phyloP scores from a whole-genome alignment of 768 basidiomycete species.

The Mycena galopus region DNA sequence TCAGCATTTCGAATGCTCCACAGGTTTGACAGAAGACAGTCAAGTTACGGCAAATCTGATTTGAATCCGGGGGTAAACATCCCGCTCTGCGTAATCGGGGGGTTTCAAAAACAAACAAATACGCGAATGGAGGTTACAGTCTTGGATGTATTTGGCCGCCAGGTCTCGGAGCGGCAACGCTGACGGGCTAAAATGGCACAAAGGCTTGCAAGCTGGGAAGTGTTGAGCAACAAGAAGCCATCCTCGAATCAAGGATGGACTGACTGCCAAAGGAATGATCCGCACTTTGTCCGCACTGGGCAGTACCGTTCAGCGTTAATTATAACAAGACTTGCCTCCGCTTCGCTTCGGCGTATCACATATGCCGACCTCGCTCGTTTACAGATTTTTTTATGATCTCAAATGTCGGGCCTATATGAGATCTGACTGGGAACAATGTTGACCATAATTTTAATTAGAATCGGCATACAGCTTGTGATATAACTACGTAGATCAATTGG shows the following conservation, averaged over 20 bases:
- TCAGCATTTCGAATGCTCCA: background rate
- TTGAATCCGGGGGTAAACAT: background rate
- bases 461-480: no score
- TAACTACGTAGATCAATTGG: no score
- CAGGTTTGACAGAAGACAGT: background rate
- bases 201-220: constrained; percentile 12
- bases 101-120: constrained; percentile 2
- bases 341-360: no score
- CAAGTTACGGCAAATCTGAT: background rate
- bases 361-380: no score
- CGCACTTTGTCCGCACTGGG: background rate
- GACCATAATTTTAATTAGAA: no score
- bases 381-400: no score
- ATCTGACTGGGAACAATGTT: no score
- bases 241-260: constrained; percentile 15
- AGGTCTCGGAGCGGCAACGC: constrained; percentile 1
- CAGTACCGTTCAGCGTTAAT: background rate
- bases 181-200: constrained; percentile 6
- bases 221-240: constrained; percentile 11
- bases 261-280: constrained; percentile 5
- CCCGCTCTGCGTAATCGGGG: background rate
- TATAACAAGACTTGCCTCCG: no score
- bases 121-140: background rate
- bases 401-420: no score
- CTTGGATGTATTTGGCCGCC: background rate